Evolutionary conservation across 176 grass and related monocot species (phyloP).

Genomic region (Avena atlantica): DNA sequence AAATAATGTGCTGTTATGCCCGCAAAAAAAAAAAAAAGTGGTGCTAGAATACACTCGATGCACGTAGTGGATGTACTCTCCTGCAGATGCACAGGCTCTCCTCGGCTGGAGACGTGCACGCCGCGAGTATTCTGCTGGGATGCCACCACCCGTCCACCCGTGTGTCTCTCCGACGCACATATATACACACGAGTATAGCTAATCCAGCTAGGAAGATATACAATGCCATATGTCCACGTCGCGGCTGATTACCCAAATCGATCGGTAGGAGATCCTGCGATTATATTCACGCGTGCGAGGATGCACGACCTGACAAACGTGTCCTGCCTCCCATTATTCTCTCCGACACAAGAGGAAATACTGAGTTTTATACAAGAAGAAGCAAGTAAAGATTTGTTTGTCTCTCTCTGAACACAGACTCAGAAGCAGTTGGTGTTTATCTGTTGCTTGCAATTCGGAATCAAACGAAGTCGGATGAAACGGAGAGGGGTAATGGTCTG

Average conservation of each 20-base stretch:
- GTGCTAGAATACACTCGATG: background rate
- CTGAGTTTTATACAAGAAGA: background rate
- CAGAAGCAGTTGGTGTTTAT: background rate
- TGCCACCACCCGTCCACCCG: background rate
- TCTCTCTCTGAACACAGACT: background rate
- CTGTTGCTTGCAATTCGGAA: background rate
- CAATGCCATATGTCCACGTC: background rate
- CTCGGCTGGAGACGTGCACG: conserved; percentile 20
- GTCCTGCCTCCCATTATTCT: background rate
- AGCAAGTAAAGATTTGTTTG: background rate
- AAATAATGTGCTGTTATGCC: background rate
- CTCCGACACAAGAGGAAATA: background rate
- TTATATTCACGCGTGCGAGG: background rate
- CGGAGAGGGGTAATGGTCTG: too few species aligned
- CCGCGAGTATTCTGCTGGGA: background rate
- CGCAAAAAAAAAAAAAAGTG: background rate
- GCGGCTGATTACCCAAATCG: background rate
- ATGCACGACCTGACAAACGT: background rate
- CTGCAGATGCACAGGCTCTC: too few species aligned
- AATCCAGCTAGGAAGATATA: background rate
- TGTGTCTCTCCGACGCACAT: background rate
- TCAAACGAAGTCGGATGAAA: background rate
- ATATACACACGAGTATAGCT: background rate
- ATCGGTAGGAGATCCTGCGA: background rate
- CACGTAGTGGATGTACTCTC: background rate